Conservation (phyloP, 1,139 yeast genomes). For the Saccharomyces uvarum region DNA sequence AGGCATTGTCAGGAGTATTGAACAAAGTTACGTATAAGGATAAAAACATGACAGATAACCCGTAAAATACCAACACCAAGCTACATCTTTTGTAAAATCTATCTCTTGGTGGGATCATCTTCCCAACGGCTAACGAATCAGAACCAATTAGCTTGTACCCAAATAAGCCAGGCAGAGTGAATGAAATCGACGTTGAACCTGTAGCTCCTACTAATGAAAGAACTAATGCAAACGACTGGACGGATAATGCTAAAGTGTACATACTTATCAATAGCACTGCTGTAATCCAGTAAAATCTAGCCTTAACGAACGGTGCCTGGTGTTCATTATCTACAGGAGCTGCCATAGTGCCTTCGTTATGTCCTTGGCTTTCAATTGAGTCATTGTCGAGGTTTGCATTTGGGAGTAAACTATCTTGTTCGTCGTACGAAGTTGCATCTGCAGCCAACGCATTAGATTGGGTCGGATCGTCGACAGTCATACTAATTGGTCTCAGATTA, state of each 20-base stretch:
- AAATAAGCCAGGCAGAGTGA: constrained; percentile 48
- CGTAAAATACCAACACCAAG: constrained; percentile 60
- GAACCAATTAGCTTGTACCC: constrained; percentile 59
- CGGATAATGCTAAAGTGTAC: constrained; percentile 61
- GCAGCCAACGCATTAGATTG: neutral
- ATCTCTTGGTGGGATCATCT: constrained; percentile 28
- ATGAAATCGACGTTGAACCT: constrained; percentile 7
- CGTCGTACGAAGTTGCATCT: neutral
- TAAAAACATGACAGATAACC: constrained; percentile 63
- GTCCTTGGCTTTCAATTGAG: neutral
- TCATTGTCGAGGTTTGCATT: neutral
- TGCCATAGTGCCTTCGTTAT: neutral
- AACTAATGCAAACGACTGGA: constrained; percentile 73
- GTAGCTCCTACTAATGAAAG: constrained; percentile 70
- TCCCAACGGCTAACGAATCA: constrained; percentile 26
- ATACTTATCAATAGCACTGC: constrained; percentile 38
- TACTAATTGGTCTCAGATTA: constrained; percentile 13
- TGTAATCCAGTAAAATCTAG: constrained; percentile 44
- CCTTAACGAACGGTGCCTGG: constrained; percentile 45
- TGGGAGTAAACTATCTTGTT: neutral
- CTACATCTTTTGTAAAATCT: constrained; percentile 49
- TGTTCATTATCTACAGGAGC: constrained; percentile 6
- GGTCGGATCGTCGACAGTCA: constrained; percentile 14
- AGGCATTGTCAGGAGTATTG: constrained; percentile 18
- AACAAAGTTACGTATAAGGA: constrained; percentile 71